Evolutionary conservation across 2,329 filamentous ascomycete species (phyloP).

Genomic region (Penicillium digitatum): DNA sequence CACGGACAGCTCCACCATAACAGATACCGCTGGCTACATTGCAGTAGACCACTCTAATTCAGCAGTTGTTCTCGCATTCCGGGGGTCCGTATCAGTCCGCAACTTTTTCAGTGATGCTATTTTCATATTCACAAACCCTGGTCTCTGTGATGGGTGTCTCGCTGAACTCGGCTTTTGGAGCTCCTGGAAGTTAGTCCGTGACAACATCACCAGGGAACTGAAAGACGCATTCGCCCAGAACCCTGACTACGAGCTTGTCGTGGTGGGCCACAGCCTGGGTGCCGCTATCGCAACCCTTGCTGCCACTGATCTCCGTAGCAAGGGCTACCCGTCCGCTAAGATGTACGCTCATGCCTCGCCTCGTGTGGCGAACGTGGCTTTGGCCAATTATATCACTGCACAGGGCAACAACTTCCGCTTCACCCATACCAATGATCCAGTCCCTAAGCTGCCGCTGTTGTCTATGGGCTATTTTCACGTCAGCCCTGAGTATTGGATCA

Average conservation of each 20-base stretch:
- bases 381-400: slow-evolving; percentile 52
- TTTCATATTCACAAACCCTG: slow-evolving; percentile 29
- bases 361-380: slow-evolving; percentile 57
- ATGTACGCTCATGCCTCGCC: slow-evolving; percentile 66
- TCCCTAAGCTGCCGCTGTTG: slow-evolving; percentile 63
- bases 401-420: slow-evolving; percentile 59
- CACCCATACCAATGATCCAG: slow-evolving; percentile 64
- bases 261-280: slow-evolving; percentile 65
- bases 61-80: slow-evolving; percentile 37
- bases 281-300: slow-evolving; percentile 61
- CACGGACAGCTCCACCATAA: slow-evolving; percentile 17
- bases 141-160: slow-evolving; percentile 43
- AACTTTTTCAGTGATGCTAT: slow-evolving; percentile 34
- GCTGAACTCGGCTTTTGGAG: slow-evolving; percentile 47
- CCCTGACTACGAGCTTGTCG: slow-evolving; percentile 40
- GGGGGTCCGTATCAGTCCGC: slow-evolving; percentile 34
- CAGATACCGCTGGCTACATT: slow-evolving; percentile 49
- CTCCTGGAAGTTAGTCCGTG: slow-evolving; percentile 40
- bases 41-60: slow-evolving; percentile 47
- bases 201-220: slow-evolving; percentile 37
- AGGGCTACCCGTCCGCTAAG: slow-evolving; percentile 48
- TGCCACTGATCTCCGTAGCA: slow-evolving; percentile 52
- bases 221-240: slow-evolving; percentile 15
- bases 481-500: slow-evolving; percentile 66
- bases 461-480: slow-evolving; percentile 61